A percentile compares a stretch with the other conserved stretches of the same genome.
Conservation (phyloP, 805 yeast species). For the Kodamaea laetipori region DNA sequence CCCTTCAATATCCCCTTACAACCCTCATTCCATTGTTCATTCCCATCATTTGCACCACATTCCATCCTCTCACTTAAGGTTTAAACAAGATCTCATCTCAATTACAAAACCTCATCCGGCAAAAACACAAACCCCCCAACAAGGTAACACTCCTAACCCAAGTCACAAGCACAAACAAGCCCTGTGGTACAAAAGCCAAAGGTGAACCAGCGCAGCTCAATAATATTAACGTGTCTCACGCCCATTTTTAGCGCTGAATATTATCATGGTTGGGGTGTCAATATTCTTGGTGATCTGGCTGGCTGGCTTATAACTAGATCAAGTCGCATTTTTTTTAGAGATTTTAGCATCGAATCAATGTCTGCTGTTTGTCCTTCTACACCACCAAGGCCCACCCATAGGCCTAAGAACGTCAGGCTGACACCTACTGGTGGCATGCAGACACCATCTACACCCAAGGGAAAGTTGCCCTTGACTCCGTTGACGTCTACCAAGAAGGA, state of each 20-base stretch:
- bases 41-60: conserved; percentile 4
- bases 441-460: conserved; percentile 6
- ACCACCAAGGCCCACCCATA: conserved; percentile 4
- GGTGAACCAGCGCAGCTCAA: conserved; percentile 6
- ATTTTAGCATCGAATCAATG: background rate
- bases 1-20: background rate
- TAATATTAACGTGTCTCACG: conserved; percentile 4
- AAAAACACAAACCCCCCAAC: conserved; percentile 5
- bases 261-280: background rate
- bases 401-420: background rate
- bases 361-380: conserved; percentile 5
- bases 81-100: conserved; percentile 5
- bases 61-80: conserved; percentile 1
- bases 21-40: background rate
- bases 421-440: background rate
- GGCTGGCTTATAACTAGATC: conserved; percentile 9
- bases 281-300: conserved; percentile 2
- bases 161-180: conserved; percentile 1
- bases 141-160: background rate
- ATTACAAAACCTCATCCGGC: conserved; percentile 6
- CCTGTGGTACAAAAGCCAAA: background rate
- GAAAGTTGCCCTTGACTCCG: conserved; percentile 7
- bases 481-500: conserved; percentile 2
- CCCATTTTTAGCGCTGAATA: background rate
- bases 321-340: background rate